A percentile compares a stretch with the other conserved stretches of the same genome.
Evolutionary conservation across 129 eudicot species (phyloP).

Genomic region (Centaurea solstitialis): DNA sequence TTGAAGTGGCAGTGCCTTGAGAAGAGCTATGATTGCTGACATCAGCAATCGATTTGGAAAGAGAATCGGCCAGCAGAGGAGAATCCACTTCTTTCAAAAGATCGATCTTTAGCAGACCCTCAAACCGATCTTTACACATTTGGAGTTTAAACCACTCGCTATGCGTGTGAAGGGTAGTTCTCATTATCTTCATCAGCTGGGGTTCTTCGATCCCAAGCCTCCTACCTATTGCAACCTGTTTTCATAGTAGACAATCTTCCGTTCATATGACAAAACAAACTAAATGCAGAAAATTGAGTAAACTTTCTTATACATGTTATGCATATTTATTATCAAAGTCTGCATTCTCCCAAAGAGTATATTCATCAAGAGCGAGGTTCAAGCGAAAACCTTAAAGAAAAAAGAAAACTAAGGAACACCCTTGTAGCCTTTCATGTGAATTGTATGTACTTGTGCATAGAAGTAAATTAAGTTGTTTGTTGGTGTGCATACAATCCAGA

Average conservation of each 20-base stretch:
- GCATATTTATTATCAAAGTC: too few species aligned
- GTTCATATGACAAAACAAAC: not conserved
- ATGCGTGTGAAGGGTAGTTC: slow-evolving; percentile 74
- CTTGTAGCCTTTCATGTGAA: too few species aligned
- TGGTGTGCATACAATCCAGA: too few species aligned
- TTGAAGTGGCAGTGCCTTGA: slow-evolving; percentile 71
- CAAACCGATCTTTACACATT: slow-evolving; percentile 90
- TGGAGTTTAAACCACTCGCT: slow-evolving; percentile 86
- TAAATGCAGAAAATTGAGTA: not conserved
- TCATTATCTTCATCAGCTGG: slow-evolving; percentile 70
- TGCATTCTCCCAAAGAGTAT: too few species aligned
- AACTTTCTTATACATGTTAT: not conserved
- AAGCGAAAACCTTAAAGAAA: too few species aligned
- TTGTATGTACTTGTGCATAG: too few species aligned
- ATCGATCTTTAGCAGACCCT: slow-evolving; percentile 72
- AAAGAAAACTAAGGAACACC: too few species aligned
- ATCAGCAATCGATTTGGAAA: slow-evolving; percentile 48
- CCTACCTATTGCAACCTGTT: slow-evolving; percentile 83
- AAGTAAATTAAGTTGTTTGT: too few species aligned
- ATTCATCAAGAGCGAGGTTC: too few species aligned
- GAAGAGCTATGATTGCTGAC: slow-evolving; percentile 60
- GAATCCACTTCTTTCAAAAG: slow-evolving; percentile 52
- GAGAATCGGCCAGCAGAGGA: slow-evolving; percentile 48
- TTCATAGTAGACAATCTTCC: not conserved
- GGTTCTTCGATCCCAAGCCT: slow-evolving; percentile 91